Evolutionary conservation across 345 rosid genomes (phyloP).

Genomic region (Acer campestre): DNA sequence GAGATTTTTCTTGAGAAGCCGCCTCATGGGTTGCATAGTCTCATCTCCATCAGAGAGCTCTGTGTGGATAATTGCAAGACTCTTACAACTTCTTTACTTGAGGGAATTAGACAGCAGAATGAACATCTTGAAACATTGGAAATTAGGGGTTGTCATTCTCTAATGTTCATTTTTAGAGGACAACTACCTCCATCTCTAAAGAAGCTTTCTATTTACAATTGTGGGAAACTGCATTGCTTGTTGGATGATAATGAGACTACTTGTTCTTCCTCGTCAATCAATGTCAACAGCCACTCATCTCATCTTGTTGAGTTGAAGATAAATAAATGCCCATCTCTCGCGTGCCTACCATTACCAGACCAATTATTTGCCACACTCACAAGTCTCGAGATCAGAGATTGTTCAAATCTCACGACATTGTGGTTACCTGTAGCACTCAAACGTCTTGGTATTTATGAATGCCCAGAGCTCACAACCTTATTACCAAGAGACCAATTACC

Average conservation of each 20-base stretch:
- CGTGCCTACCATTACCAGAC: neutral
- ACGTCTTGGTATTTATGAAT: neutral
- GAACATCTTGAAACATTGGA: too few species aligned
- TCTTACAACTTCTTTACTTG: too few species aligned
- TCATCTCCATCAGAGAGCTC: neutral
- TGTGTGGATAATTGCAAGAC: neutral
- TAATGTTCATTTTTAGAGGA: neutral
- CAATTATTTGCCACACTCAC: neutral
- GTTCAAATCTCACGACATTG: neutral
- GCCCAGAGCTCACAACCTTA: too few species aligned
- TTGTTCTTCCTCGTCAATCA: neutral
- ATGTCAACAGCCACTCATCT: neutral
- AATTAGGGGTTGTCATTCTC: neutral
- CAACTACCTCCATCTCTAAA: neutral
- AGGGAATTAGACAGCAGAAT: too few species aligned
- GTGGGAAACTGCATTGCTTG: neutral
- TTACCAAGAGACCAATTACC: too few species aligned
- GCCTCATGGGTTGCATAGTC: neutral
- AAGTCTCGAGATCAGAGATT: neutral
- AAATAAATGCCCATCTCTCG: too few species aligned
- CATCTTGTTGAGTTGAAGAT: too few species aligned
- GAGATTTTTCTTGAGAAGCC: neutral
- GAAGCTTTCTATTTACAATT: neutral
- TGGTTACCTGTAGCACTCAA: neutral
- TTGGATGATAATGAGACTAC: neutral